phyloP scores from a whole-genome alignment of 2,329 filamentous ascomycete genomes.

The Calonectria pseudoturangicola region DNA sequence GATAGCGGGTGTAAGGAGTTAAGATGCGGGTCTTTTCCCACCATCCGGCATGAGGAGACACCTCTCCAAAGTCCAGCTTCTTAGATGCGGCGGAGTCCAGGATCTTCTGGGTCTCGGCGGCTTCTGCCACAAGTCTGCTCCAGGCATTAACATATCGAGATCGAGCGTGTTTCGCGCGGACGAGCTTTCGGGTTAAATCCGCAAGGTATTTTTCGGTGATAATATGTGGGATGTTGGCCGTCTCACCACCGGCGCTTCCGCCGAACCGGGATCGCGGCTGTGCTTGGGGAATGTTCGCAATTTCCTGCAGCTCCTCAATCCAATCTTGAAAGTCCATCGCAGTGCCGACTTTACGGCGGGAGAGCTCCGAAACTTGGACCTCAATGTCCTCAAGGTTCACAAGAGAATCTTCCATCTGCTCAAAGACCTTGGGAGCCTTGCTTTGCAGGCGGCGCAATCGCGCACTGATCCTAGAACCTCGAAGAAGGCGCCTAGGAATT shows the following conservation, averaged over 20 bases:
- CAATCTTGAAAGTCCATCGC: constrained; percentile 88
- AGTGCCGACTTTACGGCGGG: constrained; percentile 86
- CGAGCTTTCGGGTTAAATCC: constrained; percentile 87
- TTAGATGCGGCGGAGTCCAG: constrained; percentile 89
- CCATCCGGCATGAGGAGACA: constrained; percentile 72
- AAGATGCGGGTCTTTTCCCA: constrained; percentile 76
- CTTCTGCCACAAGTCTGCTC: constrained; percentile 84
- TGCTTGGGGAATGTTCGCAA: constrained; percentile 80
- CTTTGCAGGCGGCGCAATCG: constrained; percentile 84
- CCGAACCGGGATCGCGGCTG: constrained; percentile 66
- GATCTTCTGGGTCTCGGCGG: constrained; percentile 85
- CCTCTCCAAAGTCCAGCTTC: constrained; percentile 83
- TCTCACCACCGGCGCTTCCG: constrained; percentile 61
- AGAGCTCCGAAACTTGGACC: constrained; percentile 85
- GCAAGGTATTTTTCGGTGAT: constrained; percentile 96
- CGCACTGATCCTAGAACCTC: constrained; percentile 85
- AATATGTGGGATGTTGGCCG: constrained; percentile 80
- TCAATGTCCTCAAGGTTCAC: constrained; percentile 88
- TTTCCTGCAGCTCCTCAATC: constrained; percentile 95
- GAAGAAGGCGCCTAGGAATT: constrained; percentile 87
- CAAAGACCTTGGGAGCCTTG: constrained; percentile 87
- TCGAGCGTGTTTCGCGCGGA: constrained; percentile 87
- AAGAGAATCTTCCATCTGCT: constrained; percentile 90
- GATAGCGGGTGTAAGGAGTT: constrained; percentile 87
- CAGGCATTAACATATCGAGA: constrained; percentile 90